These are phyloP conservation scores for Grosmannia serpens DNA, from an alignment of 2,329 filamentous ascomycete genomes.

Conservation along the genomic window DNA sequence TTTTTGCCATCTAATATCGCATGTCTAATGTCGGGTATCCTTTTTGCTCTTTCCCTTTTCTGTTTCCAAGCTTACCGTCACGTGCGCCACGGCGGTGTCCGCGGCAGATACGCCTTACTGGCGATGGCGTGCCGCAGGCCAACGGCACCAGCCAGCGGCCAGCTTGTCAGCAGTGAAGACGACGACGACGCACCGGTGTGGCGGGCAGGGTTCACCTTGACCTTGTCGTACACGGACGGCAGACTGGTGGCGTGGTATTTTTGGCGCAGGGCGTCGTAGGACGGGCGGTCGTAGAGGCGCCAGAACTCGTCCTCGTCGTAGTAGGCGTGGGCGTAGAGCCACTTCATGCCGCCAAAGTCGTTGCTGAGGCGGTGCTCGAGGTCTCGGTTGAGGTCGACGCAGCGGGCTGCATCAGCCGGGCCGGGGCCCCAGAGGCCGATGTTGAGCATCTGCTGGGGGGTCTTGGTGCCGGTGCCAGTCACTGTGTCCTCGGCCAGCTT, in stretches of 20 bases:
- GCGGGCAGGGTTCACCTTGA: slow-evolving; percentile 24
- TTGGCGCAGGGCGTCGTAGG: slow-evolving; percentile 47
- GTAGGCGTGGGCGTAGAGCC: slow-evolving; percentile 79
- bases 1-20: neutral
- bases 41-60: neutral
- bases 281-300: slow-evolving; percentile 42
- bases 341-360: slow-evolving; percentile 67
- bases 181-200: neutral
- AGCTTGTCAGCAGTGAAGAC: slow-evolving; percentile 24
- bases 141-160: slow-evolving; percentile 47
- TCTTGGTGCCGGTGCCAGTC: slow-evolving; percentile 6
- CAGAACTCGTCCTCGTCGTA: slow-evolving; percentile 65
- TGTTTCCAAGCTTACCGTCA: neutral
- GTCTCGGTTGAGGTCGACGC: slow-evolving; percentile 56
- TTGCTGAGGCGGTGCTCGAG: slow-evolving; percentile 55
- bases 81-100: slow-evolving; percentile 12
- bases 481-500: neutral
- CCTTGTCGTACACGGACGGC: slow-evolving; percentile 62
- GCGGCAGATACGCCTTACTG: slow-evolving; percentile 43
- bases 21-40: neutral
- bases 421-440: slow-evolving; percentile 74
- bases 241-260: slow-evolving; percentile 53
- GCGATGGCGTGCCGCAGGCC: slow-evolving; percentile 48
- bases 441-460: slow-evolving; percentile 38
- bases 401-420: slow-evolving; percentile 37